phyloP scores from a whole-genome alignment of 163 green algal genomes.

The Scenedesmus sp. region DNA sequence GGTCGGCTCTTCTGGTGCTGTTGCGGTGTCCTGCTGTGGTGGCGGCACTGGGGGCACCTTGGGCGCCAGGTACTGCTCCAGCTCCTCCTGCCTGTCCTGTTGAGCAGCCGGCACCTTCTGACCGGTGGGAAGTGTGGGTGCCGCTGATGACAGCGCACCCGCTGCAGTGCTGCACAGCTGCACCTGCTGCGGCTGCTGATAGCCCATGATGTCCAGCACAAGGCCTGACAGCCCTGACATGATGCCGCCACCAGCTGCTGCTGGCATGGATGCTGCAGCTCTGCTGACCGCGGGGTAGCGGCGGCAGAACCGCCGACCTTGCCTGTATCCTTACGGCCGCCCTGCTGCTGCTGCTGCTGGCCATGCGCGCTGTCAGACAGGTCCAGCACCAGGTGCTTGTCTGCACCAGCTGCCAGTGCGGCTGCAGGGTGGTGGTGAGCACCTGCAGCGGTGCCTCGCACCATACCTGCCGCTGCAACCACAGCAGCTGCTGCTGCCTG shows the following conservation, averaged over 20 bases:
- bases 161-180: background rate
- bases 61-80: conserved; percentile 7
- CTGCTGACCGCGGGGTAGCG: background rate
- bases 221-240: background rate
- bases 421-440: background rate
- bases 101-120: background rate
- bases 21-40: background rate
- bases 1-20: background rate
- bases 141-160: conserved; percentile 4
- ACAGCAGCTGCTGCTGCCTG: background rate
- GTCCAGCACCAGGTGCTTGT: background rate
- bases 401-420: background rate
- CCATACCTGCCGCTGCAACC: background rate
- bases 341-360: background rate
- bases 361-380: background rate
- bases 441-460: background rate
- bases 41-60: background rate
- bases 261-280: background rate
- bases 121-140: background rate
- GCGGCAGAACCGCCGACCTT: background rate
- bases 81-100: background rate
- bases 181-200: conserved; percentile 1
- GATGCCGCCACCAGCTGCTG: background rate
- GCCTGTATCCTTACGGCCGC: background rate
- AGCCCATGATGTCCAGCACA: background rate